A percentile compares a stretch with the other conserved stretches of the same genome.
These are phyloP conservation scores for Lepiota venenata DNA, from an alignment of 768 basidiomycete genomes.

Conservation along the genomic window DNA sequence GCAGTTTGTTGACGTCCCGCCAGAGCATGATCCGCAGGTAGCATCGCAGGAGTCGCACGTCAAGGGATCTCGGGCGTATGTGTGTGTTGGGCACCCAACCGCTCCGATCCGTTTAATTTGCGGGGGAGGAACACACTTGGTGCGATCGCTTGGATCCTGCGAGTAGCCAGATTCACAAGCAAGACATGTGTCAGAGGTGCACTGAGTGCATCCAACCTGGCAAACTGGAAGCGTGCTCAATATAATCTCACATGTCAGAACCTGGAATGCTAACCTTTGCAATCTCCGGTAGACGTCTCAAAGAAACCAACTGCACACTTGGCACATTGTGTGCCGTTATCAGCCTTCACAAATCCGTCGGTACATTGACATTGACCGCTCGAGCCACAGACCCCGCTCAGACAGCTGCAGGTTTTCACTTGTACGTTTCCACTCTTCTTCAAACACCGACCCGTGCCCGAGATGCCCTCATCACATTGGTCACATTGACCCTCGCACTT, in stretches of 20 bases:
- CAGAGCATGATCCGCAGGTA: slow-evolving; percentile 67
- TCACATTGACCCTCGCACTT: slow-evolving; percentile 63
- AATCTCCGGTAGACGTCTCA: slow-evolving; percentile 62
- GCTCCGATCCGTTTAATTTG: slow-evolving; percentile 50
- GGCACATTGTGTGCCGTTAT: slow-evolving; percentile 73
- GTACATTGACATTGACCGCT: slow-evolving; percentile 73
- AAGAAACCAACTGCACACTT: slow-evolving; percentile 77
- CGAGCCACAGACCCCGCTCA: slow-evolving; percentile 70
- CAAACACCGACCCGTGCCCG: slow-evolving; percentile 71
- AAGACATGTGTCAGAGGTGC: slow-evolving; percentile 62
- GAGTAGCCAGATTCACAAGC: slow-evolving; percentile 68
- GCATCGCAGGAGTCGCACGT: slow-evolving; percentile 57
- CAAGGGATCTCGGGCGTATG: slow-evolving; percentile 47
- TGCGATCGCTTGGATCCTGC: slow-evolving; percentile 56
- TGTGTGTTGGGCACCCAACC: slow-evolving; percentile 55
- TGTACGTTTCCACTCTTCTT: slow-evolving; percentile 31
- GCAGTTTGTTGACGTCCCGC: slow-evolving; percentile 62
- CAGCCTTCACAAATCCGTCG: slow-evolving; percentile 66
- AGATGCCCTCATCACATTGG: slow-evolving; percentile 73
- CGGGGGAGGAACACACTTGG: slow-evolving; percentile 57
- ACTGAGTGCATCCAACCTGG: slow-evolving; percentile 68
- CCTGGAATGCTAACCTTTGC: slow-evolving; percentile 50
- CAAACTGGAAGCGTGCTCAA: slow-evolving; percentile 55
- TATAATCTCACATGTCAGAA: slow-evolving; percentile 34
- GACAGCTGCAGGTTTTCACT: slow-evolving; percentile 56